Percentiles rank a stretch among this genome's conserved stretches.
phyloP scores from a whole-genome alignment of 2,329 filamentous ascomycete genomes.

The Ophiostoma quercus region DNA sequence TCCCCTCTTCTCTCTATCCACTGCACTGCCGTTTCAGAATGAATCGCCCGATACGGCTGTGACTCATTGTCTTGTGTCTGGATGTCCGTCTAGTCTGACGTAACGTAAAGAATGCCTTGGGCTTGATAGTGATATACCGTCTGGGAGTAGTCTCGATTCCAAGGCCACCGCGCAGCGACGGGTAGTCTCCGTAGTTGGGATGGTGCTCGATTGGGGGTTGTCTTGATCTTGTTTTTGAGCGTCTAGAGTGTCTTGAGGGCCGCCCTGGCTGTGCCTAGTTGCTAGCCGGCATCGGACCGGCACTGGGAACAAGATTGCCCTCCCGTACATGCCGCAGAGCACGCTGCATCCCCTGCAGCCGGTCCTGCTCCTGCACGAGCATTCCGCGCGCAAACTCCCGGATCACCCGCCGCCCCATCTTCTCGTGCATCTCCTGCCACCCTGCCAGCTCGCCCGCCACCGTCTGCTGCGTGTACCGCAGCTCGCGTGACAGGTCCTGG shows the following conservation, averaged over 20 bases:
- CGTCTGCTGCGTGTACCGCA: conserved; percentile 88
- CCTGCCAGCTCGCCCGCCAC: conserved; percentile 87
- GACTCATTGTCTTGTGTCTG: not conserved
- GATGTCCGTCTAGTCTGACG: not conserved
- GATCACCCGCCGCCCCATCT: conserved; percentile 68
- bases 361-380: conserved; percentile 72
- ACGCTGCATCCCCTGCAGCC: conserved; percentile 73
- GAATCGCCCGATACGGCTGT: not conserved
- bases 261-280: not conserved
- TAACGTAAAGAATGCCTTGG: not conserved
- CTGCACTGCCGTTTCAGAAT: not conserved
- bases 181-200: not conserved
- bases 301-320: not conserved
- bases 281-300: not conserved
- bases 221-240: too few species aligned
- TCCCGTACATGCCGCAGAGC: conserved; percentile 61
- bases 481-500: conserved; percentile 68
- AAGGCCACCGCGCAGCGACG: not conserved
- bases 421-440: conserved; percentile 86
- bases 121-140: not conserved
- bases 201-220: not conserved
- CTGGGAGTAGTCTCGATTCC: not conserved
- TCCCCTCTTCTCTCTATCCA: not conserved
- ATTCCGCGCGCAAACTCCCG: conserved; percentile 70
- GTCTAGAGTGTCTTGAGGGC: too few species aligned